Conservation (phyloP, 768 basidiomycete genomes). For the Candolleomyces eurysporus region DNA sequence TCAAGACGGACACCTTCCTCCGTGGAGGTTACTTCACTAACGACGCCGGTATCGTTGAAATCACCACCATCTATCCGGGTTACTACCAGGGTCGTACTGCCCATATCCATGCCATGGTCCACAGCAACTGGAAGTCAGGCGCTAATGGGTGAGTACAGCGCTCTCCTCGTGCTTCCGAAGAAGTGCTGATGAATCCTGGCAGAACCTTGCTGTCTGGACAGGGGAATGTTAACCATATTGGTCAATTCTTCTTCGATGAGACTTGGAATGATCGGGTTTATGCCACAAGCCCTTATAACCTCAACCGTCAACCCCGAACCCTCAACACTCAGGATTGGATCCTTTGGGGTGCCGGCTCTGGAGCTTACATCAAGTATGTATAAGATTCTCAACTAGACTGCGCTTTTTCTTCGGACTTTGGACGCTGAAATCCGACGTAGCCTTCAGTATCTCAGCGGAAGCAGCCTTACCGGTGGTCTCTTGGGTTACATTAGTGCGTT, state of each 20-base stretch:
- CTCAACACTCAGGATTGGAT: constrained; percentile 30
- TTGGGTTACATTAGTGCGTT: constrained; percentile 11
- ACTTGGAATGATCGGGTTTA: constrained; percentile 26
- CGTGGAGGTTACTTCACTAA: constrained; percentile 32
- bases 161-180: not conserved
- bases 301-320: constrained; percentile 23
- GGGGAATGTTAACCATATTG: constrained; percentile 30
- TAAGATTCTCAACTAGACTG: too few relatives aligned
- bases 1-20: constrained; percentile 27
- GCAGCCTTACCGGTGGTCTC: not conserved
- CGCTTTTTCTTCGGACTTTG: not conserved
- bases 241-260: constrained; percentile 36
- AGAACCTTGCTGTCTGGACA: constrained; percentile 25
- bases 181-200: constrained; percentile 4
- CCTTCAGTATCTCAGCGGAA: constrained; percentile 1
- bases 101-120: constrained; percentile 33
- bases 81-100: constrained; percentile 30
- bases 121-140: constrained; percentile 18
- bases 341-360: constrained; percentile 23
- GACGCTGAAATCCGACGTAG: not conserved
- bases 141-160: constrained; percentile 15
- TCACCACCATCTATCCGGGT: constrained; percentile 30
- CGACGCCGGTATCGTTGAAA: constrained; percentile 27
- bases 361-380: constrained; percentile 24
- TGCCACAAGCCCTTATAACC: constrained; percentile 23